Base-by-base conservation (phyloP, 1,284 basidiomycete genomes). In the Melampsora americana region DNA sequence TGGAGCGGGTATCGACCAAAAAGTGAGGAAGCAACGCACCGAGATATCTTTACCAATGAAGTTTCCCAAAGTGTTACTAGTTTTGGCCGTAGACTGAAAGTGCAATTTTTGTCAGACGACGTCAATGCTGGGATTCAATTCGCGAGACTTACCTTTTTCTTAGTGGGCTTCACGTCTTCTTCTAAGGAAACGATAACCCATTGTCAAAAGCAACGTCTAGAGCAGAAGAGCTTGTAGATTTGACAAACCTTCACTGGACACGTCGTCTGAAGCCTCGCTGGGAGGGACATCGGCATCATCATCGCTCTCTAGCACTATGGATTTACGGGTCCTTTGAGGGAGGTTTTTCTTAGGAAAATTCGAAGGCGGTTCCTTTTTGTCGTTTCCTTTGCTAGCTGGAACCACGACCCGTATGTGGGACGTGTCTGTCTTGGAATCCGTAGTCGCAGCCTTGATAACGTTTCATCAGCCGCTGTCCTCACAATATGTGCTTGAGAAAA, bases 31-130 rank as follows among this genome's bases (percentile, higher is more conserved):
- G 62, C 39, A 48, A 65, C 72, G 59, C 26, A 76, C 73, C 4
- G 66, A 62, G 14, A 76, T n/a, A 53, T 76, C 60, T 64, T 69
- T 68, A 11, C 67, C 67, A 42, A 76, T 68, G 23, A 76, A 76
- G 62, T 76, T 76, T 5, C 73, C 66, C 4, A 76, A 44, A 3
- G 73, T 76, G 44, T 76, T 76, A 11, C 44, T 53, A 14, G 73
- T 42, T 42, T 76, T 76, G 20, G 42, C 66, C 20, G 73, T 76
- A 62, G 72, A 74, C 56, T 74, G 30, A 26, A 59, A 59, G 44
- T 44, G 44, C 16, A 44, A 44, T 44, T 5, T 44, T 16, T 5
- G 18, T 44, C 44, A 44, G 44, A 44, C 44, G 44, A 16, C 44
- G 16, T 5, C 16, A 44, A 44, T 44, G 44, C 44, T 44, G 44